These are phyloP conservation scores for Candida frijolesensis DNA, from an alignment of 1,139 yeast genomes.

Conservation along the genomic window DNA sequence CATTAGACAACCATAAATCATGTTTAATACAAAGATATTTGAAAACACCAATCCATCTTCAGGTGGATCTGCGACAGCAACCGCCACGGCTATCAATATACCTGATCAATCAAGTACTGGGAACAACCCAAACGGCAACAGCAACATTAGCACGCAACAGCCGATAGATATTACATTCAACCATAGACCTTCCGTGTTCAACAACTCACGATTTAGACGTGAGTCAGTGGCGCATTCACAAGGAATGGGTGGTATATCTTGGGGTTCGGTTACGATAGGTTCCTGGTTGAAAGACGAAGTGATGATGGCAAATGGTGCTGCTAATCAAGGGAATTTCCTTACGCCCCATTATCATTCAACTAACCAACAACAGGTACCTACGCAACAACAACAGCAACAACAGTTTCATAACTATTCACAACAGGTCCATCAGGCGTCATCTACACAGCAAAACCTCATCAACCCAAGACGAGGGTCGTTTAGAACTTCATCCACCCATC, in stretches of 20 bases:
- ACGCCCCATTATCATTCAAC: constrained; percentile 13
- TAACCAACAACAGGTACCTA: constrained; percentile 11
- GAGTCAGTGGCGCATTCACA: constrained; percentile 95
- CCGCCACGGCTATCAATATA: constrained; percentile 13
- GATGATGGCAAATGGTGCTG: constrained; percentile 43
- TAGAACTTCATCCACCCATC: constrained; percentile 20
- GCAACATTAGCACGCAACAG: constrained; percentile 28
- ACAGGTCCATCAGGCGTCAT: constrained; percentile 8
- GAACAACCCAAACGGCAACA: constrained; percentile 2
- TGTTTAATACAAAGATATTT: constrained; percentile 40
- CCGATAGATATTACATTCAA: constrained; percentile 53
- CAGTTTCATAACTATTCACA: constrained; percentile 11
- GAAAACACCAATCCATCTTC: constrained; percentile 21
- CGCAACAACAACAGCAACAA: constrained; percentile 21
- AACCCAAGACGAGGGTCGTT: constrained; percentile 49
- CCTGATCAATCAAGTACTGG: constrained; percentile 6
- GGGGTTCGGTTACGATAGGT: constrained; percentile 96
- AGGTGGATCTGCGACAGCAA: constrained; percentile 17
- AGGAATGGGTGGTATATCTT: constrained; percentile 97
- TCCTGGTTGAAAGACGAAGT: constrained; percentile 96
- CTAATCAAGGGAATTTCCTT: constrained; percentile 8
- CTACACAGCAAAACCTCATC: constrained; percentile 30
- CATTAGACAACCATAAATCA: constrained; percentile 10
- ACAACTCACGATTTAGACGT: constrained; percentile 55
- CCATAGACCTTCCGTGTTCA: constrained; percentile 44